A percentile compares a stretch with the other conserved stretches of the same genome.
phyloP scores from a whole-genome alignment of 352 stramenopile species.

The Globisporangium solare region DNA sequence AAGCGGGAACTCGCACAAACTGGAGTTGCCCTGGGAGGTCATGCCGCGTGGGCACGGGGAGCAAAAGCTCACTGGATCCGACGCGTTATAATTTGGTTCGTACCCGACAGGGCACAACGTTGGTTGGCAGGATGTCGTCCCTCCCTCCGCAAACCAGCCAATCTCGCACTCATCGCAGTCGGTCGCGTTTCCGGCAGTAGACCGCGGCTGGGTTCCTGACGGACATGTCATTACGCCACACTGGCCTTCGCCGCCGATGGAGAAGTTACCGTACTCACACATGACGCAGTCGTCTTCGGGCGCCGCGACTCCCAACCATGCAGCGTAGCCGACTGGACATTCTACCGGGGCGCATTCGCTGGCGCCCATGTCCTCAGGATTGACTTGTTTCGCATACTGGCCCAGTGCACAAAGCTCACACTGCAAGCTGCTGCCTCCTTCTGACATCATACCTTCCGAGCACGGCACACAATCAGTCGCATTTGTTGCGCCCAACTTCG shows the following conservation, averaged over 20 bases:
- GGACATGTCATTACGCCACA: constrained; percentile 30
- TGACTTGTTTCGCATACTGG: constrained; percentile 16
- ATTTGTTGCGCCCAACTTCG: constrained; percentile 24
- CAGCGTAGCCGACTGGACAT: constrained; percentile 21
- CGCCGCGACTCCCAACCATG: constrained; percentile 12
- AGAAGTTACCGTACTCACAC: constrained; percentile 31
- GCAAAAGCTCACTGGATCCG: constrained; percentile 25
- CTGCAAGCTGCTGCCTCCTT: constrained; percentile 17
- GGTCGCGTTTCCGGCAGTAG: constrained; percentile 12
- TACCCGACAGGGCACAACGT: constrained; percentile 26
- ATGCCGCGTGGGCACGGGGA: constrained; percentile 26
- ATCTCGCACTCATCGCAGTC: constrained; percentile 28
- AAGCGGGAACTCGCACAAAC: constrained; percentile 26
- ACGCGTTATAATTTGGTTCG: constrained; percentile 25
- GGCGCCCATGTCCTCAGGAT: constrained; percentile 21
- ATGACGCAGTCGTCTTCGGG: constrained; percentile 17
- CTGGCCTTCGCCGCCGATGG: constrained; percentile 20
- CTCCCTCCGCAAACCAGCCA: constrained; percentile 32
- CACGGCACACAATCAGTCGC: constrained; percentile 27
- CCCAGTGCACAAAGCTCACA: constrained; percentile 22
- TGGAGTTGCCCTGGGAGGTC: constrained; percentile 26
- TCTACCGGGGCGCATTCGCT: constrained; percentile 18
- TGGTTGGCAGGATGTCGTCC: constrained; percentile 16
- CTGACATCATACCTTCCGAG: constrained; percentile 23
- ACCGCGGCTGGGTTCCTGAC: constrained; percentile 22